Percentiles rank a stretch among this genome's conserved stretches.
Conservation (phyloP, 768 basidiomycete species). For the Tephrocybe rancida region DNA sequence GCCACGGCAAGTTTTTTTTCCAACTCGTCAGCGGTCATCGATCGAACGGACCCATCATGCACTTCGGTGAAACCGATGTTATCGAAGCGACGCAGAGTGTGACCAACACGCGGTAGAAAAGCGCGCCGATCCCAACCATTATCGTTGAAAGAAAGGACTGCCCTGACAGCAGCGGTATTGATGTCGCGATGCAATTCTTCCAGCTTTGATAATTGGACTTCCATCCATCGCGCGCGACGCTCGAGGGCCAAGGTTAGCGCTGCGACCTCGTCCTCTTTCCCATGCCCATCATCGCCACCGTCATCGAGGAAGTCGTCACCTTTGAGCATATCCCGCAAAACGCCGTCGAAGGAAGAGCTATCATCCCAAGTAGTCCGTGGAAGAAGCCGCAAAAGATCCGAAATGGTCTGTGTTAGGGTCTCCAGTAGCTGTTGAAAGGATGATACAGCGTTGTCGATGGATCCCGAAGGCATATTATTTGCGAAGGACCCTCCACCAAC, state of each 20-base stretch:
- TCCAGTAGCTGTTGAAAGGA: constrained; percentile 89
- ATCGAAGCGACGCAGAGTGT: constrained; percentile 70
- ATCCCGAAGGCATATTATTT: constrained; percentile 80
- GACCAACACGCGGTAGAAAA: constrained; percentile 71
- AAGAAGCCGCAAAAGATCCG: constrained; percentile 80
- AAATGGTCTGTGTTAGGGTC: constrained; percentile 88
- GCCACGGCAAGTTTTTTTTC: constrained; percentile 74
- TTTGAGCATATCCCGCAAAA: constrained; percentile 85
- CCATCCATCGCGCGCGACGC: constrained; percentile 92
- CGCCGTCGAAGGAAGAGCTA: constrained; percentile 86
- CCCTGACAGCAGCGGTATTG: constrained; percentile 84
- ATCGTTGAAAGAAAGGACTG: constrained; percentile 83
- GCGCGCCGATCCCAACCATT: constrained; percentile 77
- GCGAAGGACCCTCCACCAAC: constrained; percentile 86
- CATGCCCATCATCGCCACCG: constrained; percentile 60
- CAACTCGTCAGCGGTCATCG: constrained; percentile 72
- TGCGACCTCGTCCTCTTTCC: constrained; percentile 83
- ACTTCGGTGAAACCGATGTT: constrained; percentile 60
- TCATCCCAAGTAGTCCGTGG: constrained; percentile 91
- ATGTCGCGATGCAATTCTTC: constrained; percentile 90
- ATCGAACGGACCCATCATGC: constrained; percentile 37
- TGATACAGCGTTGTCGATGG: constrained; percentile 89
- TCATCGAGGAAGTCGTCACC: constrained; percentile 88
- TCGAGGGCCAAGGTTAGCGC: constrained; percentile 82
- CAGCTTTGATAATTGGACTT: constrained; percentile 85